Percentiles rank a stretch among this genome's conserved stretches.
Evolutionary conservation across 176 grass and related monocot species (phyloP).

Genomic region (Carex littledalei): DNA sequence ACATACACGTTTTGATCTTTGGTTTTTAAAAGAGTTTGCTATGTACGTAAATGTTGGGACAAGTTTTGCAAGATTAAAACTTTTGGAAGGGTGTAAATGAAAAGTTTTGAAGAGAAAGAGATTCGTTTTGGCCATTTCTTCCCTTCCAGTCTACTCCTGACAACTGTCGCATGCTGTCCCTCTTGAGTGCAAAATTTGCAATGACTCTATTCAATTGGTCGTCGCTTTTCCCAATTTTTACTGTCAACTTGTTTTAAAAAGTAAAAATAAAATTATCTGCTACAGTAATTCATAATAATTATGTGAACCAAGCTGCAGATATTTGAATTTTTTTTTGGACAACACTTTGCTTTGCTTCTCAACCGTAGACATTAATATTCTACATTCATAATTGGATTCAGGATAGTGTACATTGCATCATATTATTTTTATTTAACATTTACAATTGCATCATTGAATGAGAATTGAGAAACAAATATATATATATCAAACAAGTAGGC

Average conservation of each 20-base stretch:
- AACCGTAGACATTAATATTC: background rate
- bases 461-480: background rate
- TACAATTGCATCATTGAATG: background rate
- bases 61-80: background rate
- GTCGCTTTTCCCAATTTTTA: background rate
- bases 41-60: background rate
- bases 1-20: no score
- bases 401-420: background rate
- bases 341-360: background rate
- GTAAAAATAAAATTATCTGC: background rate
- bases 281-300: background rate
- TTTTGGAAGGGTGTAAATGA: background rate
- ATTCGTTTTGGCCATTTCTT: constrained; percentile 25
- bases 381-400: background rate
- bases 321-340: background rate
- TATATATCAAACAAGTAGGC: background rate
- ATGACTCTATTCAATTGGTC: constrained; percentile 8
- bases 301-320: background rate
- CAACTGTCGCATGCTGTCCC: constrained; percentile 35
- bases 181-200: constrained; percentile 23
- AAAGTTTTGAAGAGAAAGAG: constrained; percentile 2
- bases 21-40: background rate
- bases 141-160: constrained; percentile 48
- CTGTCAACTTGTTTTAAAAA: background rate
- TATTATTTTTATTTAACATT: background rate